Conservation (phyloP, 495 filamentous ascomycete species). For the Penicillium flavigenum region DNA sequence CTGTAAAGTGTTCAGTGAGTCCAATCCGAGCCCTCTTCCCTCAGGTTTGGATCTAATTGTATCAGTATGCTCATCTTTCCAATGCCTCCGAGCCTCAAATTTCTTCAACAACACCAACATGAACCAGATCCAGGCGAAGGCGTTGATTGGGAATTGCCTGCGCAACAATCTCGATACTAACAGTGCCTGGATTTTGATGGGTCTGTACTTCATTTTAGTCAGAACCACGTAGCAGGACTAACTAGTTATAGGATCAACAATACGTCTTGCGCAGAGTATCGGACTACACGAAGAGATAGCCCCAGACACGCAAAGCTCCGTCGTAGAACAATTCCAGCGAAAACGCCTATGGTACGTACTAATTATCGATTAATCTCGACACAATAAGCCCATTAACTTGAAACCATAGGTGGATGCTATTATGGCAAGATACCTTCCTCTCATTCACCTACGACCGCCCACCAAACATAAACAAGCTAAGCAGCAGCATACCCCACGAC, state of each 20-base stretch:
- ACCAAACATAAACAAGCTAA: conserved; percentile 33
- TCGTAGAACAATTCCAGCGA: neutral
- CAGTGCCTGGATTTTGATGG: conserved; percentile 50
- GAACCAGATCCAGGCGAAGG: conserved; percentile 48
- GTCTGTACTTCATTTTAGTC: conserved; percentile 15
- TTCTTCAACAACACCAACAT: conserved; percentile 49
- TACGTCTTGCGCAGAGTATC: conserved; percentile 48
- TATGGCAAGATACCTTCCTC: conserved; percentile 55
- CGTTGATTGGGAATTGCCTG: conserved; percentile 51
- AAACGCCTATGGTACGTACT: neutral
- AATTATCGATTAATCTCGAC: neutral
- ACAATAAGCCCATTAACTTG: neutral
- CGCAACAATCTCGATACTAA: conserved; percentile 56
- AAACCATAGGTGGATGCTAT: conserved; percentile 40
- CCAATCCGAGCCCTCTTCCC: too few relatives aligned
- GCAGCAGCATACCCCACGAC: conserved; percentile 35
- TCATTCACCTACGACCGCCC: conserved; percentile 53
- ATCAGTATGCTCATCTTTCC: conserved; percentile 52
- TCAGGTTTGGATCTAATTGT: neutral
- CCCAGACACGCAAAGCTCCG: conserved; percentile 21
- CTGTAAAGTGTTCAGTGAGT: conserved; percentile 50
- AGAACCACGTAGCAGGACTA: neutral
- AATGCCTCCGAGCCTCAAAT: conserved; percentile 53
- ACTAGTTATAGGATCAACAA: conserved; percentile 39
- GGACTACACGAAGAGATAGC: conserved; percentile 46